Evolutionary conservation across 1,284 basidiomycete species (phyloP), one percentile per base, ranked within the genome.

Genomic region (Coniferiporia sulphurascens): DNA sequence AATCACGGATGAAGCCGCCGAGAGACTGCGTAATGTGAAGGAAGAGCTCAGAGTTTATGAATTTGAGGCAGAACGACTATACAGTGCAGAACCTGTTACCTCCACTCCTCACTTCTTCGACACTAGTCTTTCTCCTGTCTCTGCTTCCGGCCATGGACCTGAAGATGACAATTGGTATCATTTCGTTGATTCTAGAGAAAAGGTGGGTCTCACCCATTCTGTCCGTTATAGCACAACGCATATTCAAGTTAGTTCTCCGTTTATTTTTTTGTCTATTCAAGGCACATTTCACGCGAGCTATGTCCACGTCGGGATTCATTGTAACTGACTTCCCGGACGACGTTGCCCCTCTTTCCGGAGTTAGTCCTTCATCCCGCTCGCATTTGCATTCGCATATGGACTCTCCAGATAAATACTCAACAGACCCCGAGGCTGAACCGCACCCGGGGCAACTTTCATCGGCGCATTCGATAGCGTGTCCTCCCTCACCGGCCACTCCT

Each of bases 1-100:
- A 10, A 67, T 86, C 19, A 67, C 74, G 13, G 70, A 72, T 34
- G 75, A 77, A 51, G 79, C 78, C 76, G 70, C 76, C 7, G 76
- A 79, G 15, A 74, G 35, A 36, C 48, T 64, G n/a, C 50, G 46
- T 21, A 45, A 36, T 45, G 52, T 64, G 5, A 52, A 44, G 10
- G 57, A 22, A 66, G 69, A 64, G 64, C 69, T 57, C 43, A 58
- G 65, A 67, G 69, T 63, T 66, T 74, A 55, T 43, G 62, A 63
- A 34, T 66, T 62, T 32, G 61, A 66, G 34, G 61, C 61, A 4
- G 64, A 63, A 53, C 52, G 50, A 21, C 43, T 65, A 15, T 64
- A 62, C 45, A 54, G 32, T 38, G 41, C 59, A 19, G 61, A 50
- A 4, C 50, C 59, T 38, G 45, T 59, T 17, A 17, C 54, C 19